phyloP scores from a whole-genome alignment of 768 basidiomycete genomes.

The Termitomyces heimii region DNA sequence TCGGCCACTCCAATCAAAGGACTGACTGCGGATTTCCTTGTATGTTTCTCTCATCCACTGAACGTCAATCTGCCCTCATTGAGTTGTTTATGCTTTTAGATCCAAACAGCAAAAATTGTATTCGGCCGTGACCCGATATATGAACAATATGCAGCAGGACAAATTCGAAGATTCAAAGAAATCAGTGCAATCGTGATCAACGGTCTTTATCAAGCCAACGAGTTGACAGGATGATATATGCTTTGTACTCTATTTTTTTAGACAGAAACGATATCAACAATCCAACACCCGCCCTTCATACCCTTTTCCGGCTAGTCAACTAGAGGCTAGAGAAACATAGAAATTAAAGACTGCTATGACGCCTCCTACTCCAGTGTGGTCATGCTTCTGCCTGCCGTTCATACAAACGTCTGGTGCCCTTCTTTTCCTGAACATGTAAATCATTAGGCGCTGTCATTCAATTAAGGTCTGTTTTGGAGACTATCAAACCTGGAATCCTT shows the following conservation, averaged over 20 bases:
- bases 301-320: not conserved
- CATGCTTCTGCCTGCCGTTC: no score
- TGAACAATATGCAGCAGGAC: conserved; percentile 53
- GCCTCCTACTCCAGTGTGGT: not conserved
- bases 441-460: not conserved
- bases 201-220: not conserved
- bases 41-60: conserved; percentile 24
- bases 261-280: not conserved
- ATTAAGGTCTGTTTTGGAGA: not conserved
- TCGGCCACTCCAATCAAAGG: conserved; percentile 80
- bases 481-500: not conserved
- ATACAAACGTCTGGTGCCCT: not conserved
- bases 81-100: conserved; percentile 29
- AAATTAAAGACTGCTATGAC: not conserved
- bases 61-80: not conserved
- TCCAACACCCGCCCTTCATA: not conserved
- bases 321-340: not conserved
- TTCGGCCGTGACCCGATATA: conserved; percentile 46
- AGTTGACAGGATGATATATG: not conserved
- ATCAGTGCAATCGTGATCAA: conserved; percentile 8
- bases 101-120: conserved; percentile 62
- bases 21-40: conserved; percentile 77
- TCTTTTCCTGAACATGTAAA: not conserved
- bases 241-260: not conserved
- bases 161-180: conserved; percentile 26